These are phyloP conservation scores for Metarhizium guizhouense DNA, from an alignment of 2,329 filamentous ascomycete genomes.

Conservation along the genomic window DNA sequence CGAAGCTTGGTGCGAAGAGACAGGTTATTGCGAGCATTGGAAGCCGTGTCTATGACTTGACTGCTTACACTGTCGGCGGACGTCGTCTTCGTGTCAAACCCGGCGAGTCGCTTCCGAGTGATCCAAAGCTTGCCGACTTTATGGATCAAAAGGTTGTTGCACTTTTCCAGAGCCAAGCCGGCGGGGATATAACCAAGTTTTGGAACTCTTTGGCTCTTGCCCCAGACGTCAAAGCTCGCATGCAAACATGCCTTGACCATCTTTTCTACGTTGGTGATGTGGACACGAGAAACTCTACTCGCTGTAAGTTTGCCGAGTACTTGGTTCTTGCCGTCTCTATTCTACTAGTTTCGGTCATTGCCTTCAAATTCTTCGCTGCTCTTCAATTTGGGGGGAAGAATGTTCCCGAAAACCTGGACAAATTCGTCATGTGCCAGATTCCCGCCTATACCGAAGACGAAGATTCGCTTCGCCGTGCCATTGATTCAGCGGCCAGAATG, in stretches of 20 bases:
- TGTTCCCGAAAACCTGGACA: slow-evolving; percentile 90
- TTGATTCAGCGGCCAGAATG: slow-evolving; percentile 93
- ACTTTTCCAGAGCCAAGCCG: slow-evolving; percentile 69
- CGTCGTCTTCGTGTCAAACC: slow-evolving; percentile 50
- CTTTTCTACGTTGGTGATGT: slow-evolving; percentile 89
- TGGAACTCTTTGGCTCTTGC: slow-evolving; percentile 65
- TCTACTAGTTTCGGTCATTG: slow-evolving; percentile 71
- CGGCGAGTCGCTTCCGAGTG: slow-evolving; percentile 38
- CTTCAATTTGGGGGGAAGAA: slow-evolving; percentile 90
- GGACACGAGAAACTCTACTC: slow-evolving; percentile 79
- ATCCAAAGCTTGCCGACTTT: slow-evolving; percentile 57
- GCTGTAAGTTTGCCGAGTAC: slow-evolving; percentile 83
- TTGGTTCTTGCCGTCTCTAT: slow-evolving; percentile 79
- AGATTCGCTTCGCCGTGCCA: slow-evolving; percentile 90
- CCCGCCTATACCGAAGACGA: slow-evolving; percentile 98
- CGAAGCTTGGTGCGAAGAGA: slow-evolving; percentile 53
- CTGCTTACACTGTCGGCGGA: slow-evolving; percentile 70
- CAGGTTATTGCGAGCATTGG: slow-evolving; percentile 72
- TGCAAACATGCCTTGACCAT: slow-evolving; percentile 82
- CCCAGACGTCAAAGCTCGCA: slow-evolving; percentile 47
- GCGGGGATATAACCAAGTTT: slow-evolving; percentile 72
- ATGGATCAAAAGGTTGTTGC: slow-evolving; percentile 68
- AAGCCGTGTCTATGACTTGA: slow-evolving; percentile 78
- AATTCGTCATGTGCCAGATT: slow-evolving; percentile 96
- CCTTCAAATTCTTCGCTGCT: slow-evolving; percentile 94